A percentile compares a stretch with the other conserved stretches of the same genome.
Evolutionary conservation across 306 rosid genomes (phyloP).

Genomic region (Pyrus pyrifolia): DNA sequence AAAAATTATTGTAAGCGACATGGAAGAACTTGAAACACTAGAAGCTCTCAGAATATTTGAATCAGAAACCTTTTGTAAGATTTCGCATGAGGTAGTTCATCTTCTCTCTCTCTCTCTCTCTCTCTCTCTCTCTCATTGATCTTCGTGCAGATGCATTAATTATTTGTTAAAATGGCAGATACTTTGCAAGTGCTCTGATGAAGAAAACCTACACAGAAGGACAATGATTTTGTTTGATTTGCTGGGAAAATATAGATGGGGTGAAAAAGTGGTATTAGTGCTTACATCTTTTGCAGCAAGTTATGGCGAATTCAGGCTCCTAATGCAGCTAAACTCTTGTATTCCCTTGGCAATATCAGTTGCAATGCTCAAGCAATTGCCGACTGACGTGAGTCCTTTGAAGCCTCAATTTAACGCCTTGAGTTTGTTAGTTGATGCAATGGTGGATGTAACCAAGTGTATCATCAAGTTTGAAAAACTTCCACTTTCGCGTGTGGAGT

Average conservation of each 20-base stretch:
- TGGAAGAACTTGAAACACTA: constrained; percentile 23
- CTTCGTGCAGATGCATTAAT: not conserved
- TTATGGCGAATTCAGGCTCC: constrained; percentile 52
- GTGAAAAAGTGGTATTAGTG: constrained; percentile 47
- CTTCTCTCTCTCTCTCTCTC: too few species aligned
- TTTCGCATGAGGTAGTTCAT: constrained; percentile 34
- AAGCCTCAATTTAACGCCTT: constrained; percentile 36
- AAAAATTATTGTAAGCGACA: constrained; percentile 16
- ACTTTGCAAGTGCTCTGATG: constrained; percentile 29
- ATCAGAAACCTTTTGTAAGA: constrained; percentile 19
- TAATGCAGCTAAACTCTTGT: constrained; percentile 25
- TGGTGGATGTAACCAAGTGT: constrained; percentile 47
- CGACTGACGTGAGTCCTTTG: constrained; percentile 14
- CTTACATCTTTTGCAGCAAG: constrained; percentile 51
- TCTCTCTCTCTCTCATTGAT: not conserved
- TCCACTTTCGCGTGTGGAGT: constrained; percentile 25
- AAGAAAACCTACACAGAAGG: constrained; percentile 32
- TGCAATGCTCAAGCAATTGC: constrained; percentile 38
- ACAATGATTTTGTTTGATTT: constrained; percentile 48
- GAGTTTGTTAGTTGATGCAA: constrained; percentile 38
- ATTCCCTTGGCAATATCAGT: constrained; percentile 39
- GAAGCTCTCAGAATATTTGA: constrained; percentile 21
- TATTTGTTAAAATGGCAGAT: constrained; percentile 32
- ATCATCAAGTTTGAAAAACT: constrained; percentile 49
- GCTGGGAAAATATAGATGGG: constrained; percentile 50